Evolutionary conservation across 371 early-diverging fungal species (phyloP), one percentile per base, ranked within the genome.

Genomic region (Syncephalastrum racemosum): DNA sequence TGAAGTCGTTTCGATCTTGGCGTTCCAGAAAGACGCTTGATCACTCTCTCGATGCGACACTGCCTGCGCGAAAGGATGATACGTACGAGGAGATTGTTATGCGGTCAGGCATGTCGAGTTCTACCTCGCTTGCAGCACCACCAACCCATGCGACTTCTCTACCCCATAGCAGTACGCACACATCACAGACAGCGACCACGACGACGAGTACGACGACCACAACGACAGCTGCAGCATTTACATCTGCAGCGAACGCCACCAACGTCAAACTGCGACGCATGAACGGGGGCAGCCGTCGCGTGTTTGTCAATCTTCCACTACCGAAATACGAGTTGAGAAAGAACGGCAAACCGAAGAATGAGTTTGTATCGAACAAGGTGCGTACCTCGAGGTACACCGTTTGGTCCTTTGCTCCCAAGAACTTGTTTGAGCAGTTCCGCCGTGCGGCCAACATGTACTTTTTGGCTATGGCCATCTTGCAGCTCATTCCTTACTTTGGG

Each of bases 381-480:
- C 72, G 85, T 24, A 95, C 99, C 2, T 88, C 94, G 14, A 97
- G 96, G 72, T 99, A 99, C 77, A 95, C 98, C 14, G 45, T 91
- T 19, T 52, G 89, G 13, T 85, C 87, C 4, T 99, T 99, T 78
- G 53, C 99, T 4, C 99, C 99, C 16, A 91, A 96, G 62, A 98
- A 99, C 71, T 60, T 99, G 36, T 95, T 92, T 71, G 95, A 94
- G 59, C 99, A 99, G 78, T 95, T 99, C 63, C 87, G 93, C 3
- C 83, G 92, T 25, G 87, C 92, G 27, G 96, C 96, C 70, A 99
- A 99, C 75, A 75, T 99, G 56, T 99, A 97, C 79, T 99, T 99
- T 70, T 75, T 97, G 50, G 80, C 86, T 54, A 83, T 98, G 77
- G 94, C 97, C 40, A 88, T 97, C 44, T 77, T 99, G 41, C 96